Conservation (phyloP, 1,139 yeast species). For the Yamadazyma diddensiae region DNA sequence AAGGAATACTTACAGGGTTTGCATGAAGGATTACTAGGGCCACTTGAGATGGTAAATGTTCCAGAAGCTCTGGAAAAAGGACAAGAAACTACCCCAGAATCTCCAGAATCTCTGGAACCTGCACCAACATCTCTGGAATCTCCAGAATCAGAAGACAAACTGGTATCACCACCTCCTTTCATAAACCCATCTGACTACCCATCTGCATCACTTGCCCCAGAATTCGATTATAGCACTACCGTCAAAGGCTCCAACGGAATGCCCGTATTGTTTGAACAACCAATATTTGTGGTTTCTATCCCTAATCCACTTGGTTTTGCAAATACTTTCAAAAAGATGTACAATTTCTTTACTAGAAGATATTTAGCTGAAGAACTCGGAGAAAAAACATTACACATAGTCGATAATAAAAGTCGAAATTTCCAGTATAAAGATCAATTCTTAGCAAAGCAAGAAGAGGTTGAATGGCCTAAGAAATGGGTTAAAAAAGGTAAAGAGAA, state of each 20-base stretch:
- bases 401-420: constrained; percentile 54
- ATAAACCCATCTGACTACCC: constrained; percentile 57
- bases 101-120: neutral
- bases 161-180: constrained; percentile 40
- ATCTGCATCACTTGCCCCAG: constrained; percentile 57
- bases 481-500: constrained; percentile 66
- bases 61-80: constrained; percentile 30
- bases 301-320: constrained; percentile 77
- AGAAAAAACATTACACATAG: constrained; percentile 55
- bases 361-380: constrained; percentile 70
- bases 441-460: constrained; percentile 67
- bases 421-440: constrained; percentile 55
- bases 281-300: constrained; percentile 68
- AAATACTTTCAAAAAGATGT: constrained; percentile 72
- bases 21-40: constrained; percentile 94
- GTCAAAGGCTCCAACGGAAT: constrained; percentile 36
- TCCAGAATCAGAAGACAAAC: constrained; percentile 21
- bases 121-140: constrained; percentile 3
- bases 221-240: constrained; percentile 34
- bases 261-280: constrained; percentile 69
- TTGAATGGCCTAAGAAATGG: constrained; percentile 91
- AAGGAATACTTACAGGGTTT: constrained; percentile 89
- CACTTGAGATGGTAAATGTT: constrained; percentile 60
- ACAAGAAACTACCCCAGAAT: neutral
- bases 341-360: constrained; percentile 75